Conservation (phyloP, 1,139 yeast species). For the Sugiyamaella castrensis region DNA sequence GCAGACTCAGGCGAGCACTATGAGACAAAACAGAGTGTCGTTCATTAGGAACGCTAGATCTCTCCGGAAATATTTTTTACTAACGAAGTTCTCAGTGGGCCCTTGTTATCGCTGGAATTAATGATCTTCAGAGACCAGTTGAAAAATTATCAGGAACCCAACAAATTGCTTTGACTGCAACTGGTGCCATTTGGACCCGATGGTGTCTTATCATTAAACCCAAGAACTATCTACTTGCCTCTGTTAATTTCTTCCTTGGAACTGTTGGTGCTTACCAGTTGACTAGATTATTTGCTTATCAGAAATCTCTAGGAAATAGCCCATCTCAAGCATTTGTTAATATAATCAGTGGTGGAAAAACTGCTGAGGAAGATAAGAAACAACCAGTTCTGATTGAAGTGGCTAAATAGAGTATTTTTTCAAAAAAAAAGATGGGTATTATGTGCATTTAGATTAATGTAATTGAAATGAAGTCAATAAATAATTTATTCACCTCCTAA, state of each 20-base stretch:
- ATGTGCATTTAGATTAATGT: no score
- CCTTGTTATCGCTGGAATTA: conserved; percentile 84
- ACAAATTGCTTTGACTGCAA: conserved; percentile 82
- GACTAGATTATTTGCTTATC: conserved; percentile 60
- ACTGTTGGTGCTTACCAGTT: conserved; percentile 86
- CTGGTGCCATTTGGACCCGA: conserved; percentile 96
- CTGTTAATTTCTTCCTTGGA: conserved; percentile 92
- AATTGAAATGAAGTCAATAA: no score
- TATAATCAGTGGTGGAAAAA: conserved; percentile 49
- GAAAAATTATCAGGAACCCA: conserved; percentile 91
- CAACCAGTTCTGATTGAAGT: conserved; percentile 1
- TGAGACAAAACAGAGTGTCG: neutral
- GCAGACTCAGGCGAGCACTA: no score
- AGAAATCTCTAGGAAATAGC: conserved; percentile 52
- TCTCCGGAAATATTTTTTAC: neutral
- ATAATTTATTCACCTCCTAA: no score
- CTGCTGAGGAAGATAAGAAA: conserved; percentile 2
- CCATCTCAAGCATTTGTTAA: conserved; percentile 55
- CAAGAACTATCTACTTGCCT: conserved; percentile 79
- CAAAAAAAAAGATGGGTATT: no score
- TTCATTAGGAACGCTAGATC: neutral
- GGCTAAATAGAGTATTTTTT: conserved; percentile 1
- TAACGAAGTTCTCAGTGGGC: conserved; percentile 56
- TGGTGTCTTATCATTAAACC: conserved; percentile 96
- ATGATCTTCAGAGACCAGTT: conserved; percentile 84